Conservation (phyloP, 2,329 filamentous ascomycete genomes). For the Leptoxyphium fumago region DNA sequence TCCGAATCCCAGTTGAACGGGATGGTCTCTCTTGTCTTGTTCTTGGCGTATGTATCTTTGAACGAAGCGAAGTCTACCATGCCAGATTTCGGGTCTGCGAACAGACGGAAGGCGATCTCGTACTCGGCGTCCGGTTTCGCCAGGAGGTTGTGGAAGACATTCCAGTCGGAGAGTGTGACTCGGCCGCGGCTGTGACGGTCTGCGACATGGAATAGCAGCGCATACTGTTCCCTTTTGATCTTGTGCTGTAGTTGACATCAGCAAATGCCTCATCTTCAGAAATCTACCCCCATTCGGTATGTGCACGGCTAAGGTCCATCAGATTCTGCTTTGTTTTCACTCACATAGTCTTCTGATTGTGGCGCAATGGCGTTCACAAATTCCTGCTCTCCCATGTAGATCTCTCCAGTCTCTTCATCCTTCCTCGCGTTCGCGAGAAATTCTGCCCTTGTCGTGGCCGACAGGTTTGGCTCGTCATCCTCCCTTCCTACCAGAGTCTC, state of each 20-base stretch:
- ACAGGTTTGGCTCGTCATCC: constrained; percentile 44
- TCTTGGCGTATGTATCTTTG: constrained; percentile 67
- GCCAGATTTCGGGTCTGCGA: constrained; percentile 73
- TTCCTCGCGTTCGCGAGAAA: constrained; percentile 65
- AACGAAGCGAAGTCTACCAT: constrained; percentile 83
- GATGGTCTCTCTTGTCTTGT: constrained; percentile 72
- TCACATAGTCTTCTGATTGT: constrained; percentile 72
- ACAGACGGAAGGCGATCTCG: constrained; percentile 93
- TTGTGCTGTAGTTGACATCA: constrained; percentile 54
- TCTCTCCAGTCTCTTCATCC: constrained; percentile 61
- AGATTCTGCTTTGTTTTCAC: constrained; percentile 6
- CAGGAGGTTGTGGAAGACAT: constrained; percentile 84
- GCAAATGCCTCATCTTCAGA: background rate
- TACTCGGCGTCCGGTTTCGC: constrained; percentile 94
- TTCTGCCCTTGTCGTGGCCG: constrained; percentile 57
- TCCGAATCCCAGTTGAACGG: constrained; percentile 96
- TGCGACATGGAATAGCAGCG: constrained; percentile 81
- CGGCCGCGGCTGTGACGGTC: constrained; percentile 62
- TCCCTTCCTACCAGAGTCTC: constrained; percentile 42
- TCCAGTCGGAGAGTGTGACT: constrained; percentile 75
- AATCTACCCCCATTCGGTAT: background rate
- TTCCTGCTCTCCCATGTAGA: constrained; percentile 67
- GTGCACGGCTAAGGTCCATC: background rate
- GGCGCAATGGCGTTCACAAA: constrained; percentile 88
- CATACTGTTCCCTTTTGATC: constrained; percentile 91